phyloP scores from a whole-genome alignment of 192 early-diverging fungal genomes.

The Entomortierella beljakovae region DNA sequence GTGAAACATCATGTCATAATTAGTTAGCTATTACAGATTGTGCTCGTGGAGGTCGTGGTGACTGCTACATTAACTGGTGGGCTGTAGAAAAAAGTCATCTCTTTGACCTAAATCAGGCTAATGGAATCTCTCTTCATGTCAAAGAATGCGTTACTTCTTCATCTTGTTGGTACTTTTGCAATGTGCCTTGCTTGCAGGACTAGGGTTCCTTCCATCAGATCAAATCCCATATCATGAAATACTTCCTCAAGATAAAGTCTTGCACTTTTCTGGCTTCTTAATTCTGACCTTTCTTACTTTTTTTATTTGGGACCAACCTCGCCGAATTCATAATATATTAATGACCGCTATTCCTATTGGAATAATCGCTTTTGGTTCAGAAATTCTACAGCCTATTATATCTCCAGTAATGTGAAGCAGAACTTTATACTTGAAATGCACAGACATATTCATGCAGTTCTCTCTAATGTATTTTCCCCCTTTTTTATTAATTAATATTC shows the following conservation, averaged over 20 bases:
- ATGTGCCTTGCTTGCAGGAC: constrained; percentile 28
- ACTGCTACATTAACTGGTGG: too few relatives aligned
- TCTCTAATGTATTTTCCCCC: background rate
- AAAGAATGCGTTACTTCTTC: constrained; percentile 45
- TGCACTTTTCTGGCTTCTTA: constrained; percentile 46
- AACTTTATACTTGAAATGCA: too few relatives aligned
- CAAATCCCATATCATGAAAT: constrained; percentile 49
- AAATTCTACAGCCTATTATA: constrained; percentile 40
- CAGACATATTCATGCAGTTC: background rate
- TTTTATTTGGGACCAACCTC: constrained; percentile 48
- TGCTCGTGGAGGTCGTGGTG: too few relatives aligned
- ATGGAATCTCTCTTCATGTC: too few relatives aligned
- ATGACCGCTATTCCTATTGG: constrained; percentile 35
- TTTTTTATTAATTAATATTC: too few relatives aligned
- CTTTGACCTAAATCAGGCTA: too few relatives aligned
- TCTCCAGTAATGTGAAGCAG: constrained; percentile 35
- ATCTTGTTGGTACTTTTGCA: constrained; percentile 38
- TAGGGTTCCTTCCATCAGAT: constrained; percentile 46
- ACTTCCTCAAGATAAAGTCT: constrained; percentile 42
- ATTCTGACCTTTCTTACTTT: constrained; percentile 48
- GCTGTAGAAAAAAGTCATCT: too few relatives aligned
- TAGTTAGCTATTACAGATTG: too few relatives aligned
- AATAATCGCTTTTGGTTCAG: constrained; percentile 35
- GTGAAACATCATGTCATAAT: too few relatives aligned
- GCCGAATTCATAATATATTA: constrained; percentile 22